These are phyloP conservation scores for Myxozyma sirexii DNA, from an alignment of 805 yeast species.

Conservation along the genomic window DNA sequence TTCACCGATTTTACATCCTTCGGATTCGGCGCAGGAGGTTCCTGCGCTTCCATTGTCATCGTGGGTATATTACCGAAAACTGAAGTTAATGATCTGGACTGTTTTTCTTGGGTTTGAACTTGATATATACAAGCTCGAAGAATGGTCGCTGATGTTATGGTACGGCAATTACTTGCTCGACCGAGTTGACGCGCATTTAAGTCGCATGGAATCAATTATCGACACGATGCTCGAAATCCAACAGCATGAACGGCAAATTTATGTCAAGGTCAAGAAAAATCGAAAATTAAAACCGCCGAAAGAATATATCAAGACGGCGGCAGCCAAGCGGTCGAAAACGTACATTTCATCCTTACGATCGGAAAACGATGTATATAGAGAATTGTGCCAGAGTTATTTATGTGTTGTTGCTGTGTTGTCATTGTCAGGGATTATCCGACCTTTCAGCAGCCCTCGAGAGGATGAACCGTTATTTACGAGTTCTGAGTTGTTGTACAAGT, in stretches of 20 bases:
- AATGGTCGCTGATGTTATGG: constrained; percentile 69
- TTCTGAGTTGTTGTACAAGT: constrained; percentile 48
- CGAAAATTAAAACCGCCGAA: background rate
- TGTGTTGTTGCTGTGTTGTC: constrained; percentile 23
- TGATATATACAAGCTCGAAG: constrained; percentile 72
- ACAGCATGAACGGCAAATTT: background rate
- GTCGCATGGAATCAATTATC: constrained; percentile 44
- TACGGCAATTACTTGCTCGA: constrained; percentile 56
- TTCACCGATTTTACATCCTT: constrained; percentile 16
- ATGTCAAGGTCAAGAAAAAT: background rate
- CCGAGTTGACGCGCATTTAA: constrained; percentile 49
- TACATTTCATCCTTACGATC: background rate
- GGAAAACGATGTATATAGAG: background rate
- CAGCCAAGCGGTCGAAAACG: background rate
- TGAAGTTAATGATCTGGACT: constrained; percentile 72
- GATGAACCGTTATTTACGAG: constrained; percentile 22
- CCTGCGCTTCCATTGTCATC: constrained; percentile 66
- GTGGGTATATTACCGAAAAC: constrained; percentile 67
- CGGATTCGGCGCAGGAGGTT: constrained; percentile 3
- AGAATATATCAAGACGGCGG: background rate
- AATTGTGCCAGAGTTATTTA: constrained; percentile 16
- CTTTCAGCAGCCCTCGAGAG: background rate
- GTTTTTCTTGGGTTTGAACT: constrained; percentile 73
- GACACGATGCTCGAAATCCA: constrained; percentile 21
- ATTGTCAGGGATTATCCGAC: constrained; percentile 7